phyloP scores from a whole-genome alignment of 805 yeast genomes.

The Starmera pachycereana region DNA sequence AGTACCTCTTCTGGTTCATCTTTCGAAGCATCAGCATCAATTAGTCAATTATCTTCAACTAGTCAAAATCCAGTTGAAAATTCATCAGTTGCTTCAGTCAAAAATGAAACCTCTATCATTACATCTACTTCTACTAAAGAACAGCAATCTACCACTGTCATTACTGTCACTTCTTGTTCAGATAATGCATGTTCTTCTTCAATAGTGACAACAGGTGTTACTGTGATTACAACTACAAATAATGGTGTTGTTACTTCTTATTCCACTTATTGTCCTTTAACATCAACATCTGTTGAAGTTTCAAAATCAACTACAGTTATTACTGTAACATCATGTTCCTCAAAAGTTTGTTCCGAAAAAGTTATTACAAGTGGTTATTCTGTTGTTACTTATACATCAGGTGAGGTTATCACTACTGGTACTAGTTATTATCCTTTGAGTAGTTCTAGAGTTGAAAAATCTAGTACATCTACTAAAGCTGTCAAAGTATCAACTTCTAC shows the following conservation, averaged over 20 bases:
- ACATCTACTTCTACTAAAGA: background rate
- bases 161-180: background rate
- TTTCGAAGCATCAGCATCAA: background rate
- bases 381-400: too few relatives aligned
- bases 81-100: background rate
- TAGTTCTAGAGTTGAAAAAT: too few relatives aligned
- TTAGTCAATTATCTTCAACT: background rate
- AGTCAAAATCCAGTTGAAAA: background rate
- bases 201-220: background rate
- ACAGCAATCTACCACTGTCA: background rate
- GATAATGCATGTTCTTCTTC: background rate
- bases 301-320: background rate
- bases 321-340: too few relatives aligned
- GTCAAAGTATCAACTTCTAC: too few relatives aligned
- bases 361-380: too few relatives aligned
- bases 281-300: background rate
- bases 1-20: background rate
- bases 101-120: background rate
- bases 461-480: too few relatives aligned
- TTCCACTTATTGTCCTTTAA: background rate
- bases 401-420: too few relatives aligned
- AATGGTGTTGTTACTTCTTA: background rate
- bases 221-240: background rate
- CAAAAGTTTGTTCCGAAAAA: too few relatives aligned
- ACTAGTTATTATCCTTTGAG: too few relatives aligned